Base-by-base conservation (phyloP, 192 early-diverging fungal species). In the Neocallimastix lanati region DNA sequence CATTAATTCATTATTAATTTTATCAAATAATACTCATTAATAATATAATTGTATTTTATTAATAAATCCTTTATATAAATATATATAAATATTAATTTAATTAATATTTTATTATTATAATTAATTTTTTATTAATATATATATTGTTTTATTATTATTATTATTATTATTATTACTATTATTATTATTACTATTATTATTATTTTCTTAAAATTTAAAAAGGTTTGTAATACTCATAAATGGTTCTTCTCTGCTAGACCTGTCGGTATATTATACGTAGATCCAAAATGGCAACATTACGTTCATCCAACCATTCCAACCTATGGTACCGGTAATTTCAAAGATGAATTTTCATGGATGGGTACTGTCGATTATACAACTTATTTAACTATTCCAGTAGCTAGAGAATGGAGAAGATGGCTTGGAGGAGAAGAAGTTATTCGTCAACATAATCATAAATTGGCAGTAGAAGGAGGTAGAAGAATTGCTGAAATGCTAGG, bases 371-470 rank as follows among this genome's bases (percentile, higher is more conserved):
- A 84, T 76, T 67, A 76, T 15, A 77, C 40, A 7, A 80, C 84
- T 7, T 79, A 85, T 77, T 79, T 88, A 76, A 81, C 84, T 6
- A 82, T 86, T 78, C 58, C 28, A 25, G 38, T 82, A 18, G 89
- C 90, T 0, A 38, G 91, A 21, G 81, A 81, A 28, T 92, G 85
- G 78, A 85, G 89, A 15, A 80, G 85, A 37, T 85, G 84, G 50
- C 84, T 90, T 58, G 90, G 91, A 25, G 89, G 89, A 28, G 91
- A 92, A 82, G 83, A 86, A 27, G 83, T 80, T 29, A 92, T 92
- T 67, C 50, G 50, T 67, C 50, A 67, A 67, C 50, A 67, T 77
- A 84, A 84, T 28, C 86, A 90, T 50, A 76, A 84, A 13, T 79
- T 92, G 4, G 91, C 90, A 18, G 25, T 90, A 1, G 58, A 82